A percentile compares a stretch with the other conserved stretches of the same genome.
phyloP scores from a whole-genome alignment of 2,329 filamentous ascomycete species.

The Chrysoporthe deuterocubensis region DNA sequence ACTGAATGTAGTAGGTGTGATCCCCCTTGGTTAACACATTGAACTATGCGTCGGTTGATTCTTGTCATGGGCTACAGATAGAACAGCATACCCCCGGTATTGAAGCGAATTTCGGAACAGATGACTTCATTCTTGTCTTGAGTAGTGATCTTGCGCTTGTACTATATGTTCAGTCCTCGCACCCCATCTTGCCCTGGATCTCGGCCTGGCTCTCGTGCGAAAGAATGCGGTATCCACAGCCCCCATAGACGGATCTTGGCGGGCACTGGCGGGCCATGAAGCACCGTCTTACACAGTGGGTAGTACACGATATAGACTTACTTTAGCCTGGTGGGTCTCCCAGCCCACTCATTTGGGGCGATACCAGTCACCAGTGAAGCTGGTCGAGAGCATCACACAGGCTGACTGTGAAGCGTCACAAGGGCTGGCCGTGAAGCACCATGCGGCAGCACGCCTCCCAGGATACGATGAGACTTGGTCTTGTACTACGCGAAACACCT shows the following conservation, averaged over 20 bases:
- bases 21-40: background rate
- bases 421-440: too few species aligned
- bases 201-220: background rate
- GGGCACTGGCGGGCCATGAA: background rate
- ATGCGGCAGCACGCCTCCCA: background rate
- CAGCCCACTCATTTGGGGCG: background rate
- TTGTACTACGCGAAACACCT: background rate
- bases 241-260: background rate
- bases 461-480: background rate
- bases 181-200: background rate
- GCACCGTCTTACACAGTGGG: background rate
- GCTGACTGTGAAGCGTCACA: background rate
- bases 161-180: background rate
- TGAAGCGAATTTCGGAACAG: background rate
- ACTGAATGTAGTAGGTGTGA: slow-evolving; percentile 7
- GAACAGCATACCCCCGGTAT: slow-evolving; percentile 16
- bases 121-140: background rate
- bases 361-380: background rate
- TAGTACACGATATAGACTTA: background rate
- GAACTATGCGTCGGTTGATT: background rate
- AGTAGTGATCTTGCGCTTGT: background rate
- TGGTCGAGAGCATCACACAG: background rate
- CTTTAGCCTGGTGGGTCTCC: background rate
- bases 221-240: background rate
- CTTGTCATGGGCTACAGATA: slow-evolving; percentile 5